Evolutionary conservation across 164 flowering plant species (phyloP), one percentile per base, ranked within the genome.

Genomic region (Cinnamomum chago): DNA sequence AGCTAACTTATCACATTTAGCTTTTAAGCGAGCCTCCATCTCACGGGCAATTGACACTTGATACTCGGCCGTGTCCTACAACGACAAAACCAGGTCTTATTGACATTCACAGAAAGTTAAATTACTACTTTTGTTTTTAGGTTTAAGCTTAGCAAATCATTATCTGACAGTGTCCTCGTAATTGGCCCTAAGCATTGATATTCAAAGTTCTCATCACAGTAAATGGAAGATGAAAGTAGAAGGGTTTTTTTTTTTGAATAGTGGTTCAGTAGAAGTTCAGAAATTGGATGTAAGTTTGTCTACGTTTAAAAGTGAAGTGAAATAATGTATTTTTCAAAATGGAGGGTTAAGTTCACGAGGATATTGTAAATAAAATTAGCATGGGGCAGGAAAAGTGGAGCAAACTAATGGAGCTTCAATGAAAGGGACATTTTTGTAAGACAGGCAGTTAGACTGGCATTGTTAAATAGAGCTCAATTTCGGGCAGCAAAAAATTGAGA

Each of bases 51-150:
- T 84, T 78, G 87, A 83, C 76, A 85, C 79, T 76, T 87, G 95
- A 76, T 92, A 93, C 60, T 93, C 96, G 65, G 90, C 70, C 80
- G 79, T 86, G 77, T 90, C 97, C 98, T 95, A 76, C 77, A 83
- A 75, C n/a, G 65, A 75, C 18, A 65, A 3, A 30, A 10, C 47
- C 24, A 25, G 58, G 71, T 23, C 65, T 55, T 12, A 71, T 33
- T 3, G 50, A 60, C 9, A 65, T 30, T 47, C 51, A 64, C 50
- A 74, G 28, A 71, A 33, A 15, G 13, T 3, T 4, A 25, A 60
- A 58, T 17, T 27, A 2, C n/a, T 20, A 15, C 17, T 64, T 7
- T 64, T 64, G 5, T 22, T 64, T 24, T 13, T 10, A 67, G 28
- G 14, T 28, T 27, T 25, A 66, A 17, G 68, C 6, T 66, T 27